Evolutionary conservation across 73 alveolate genomes (phyloP), one percentile per base, ranked within the genome.

Genomic region (Blepharisma japonicum): DNA sequence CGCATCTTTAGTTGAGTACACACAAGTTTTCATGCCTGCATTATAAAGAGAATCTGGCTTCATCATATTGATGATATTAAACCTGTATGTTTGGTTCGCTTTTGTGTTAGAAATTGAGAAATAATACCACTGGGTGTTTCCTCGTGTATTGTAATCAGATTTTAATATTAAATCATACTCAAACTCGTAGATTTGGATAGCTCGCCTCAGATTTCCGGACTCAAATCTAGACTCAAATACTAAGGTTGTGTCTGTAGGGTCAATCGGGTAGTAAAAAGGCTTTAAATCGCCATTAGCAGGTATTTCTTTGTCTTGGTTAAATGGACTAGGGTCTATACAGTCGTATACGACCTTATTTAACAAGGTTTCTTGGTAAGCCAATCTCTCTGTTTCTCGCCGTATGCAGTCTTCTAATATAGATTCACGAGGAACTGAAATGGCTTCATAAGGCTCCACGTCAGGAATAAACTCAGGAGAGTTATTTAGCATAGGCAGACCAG

Each of bases 121-220:
- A 77, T 94, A 97, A 81, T 94, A 98, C 99, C 99, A 98, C 78
- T 98, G 97, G 27, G 99, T 97, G 87, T 98, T 94, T 67, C 99
- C 98, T 61, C 97, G 89, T 11, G 99, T 98, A 83, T 97, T 94
- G 85, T 96, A 97, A 88, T 98, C 99, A 27, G 99, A 97, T 80
- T 95, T 97, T 27, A 98, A 89, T 81, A 90, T 92, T 71, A 98
- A 86, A 82, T 98, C 98, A 80, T 98, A 97, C 82, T 96, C 98
- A 25, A 68, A 68, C 76, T 79, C 91, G 11, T 79, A 86, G 83
- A 90, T 89, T 70, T 93, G 88, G 18, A 92, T 87, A 0, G 94
- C 99, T 55, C 96, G 88, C 50, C 95, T 84, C 6, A 98, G 87
- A 88, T 98, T 98, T 50, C 99, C 99, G 42, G 99, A 86, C 83